phyloP scores from a whole-genome alignment of 805 yeast species.

The Candida lessepsii region DNA sequence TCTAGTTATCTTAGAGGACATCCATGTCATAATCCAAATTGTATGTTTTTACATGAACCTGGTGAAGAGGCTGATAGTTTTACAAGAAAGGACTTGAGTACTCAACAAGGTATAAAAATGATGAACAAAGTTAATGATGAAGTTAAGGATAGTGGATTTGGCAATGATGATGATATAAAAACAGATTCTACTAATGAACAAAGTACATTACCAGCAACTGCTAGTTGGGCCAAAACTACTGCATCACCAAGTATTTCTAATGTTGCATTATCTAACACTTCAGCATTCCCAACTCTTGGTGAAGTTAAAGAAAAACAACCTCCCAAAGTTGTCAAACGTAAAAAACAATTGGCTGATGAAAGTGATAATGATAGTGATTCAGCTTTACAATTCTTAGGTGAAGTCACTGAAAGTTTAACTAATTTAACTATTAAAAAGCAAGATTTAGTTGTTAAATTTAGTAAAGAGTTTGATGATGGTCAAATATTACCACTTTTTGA shows the following conservation, averaged over 20 bases:
- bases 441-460: conserved; percentile 39
- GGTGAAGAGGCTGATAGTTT: conserved; percentile 99
- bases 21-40: conserved; percentile 96
- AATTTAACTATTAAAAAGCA: conserved; percentile 35
- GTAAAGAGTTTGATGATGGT: conserved; percentile 18
- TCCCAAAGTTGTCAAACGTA: conserved; percentile 29
- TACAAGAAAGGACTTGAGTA: conserved; percentile 82
- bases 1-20: conserved; percentile 94
- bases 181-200: conserved; percentile 16
- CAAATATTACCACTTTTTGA: conserved; percentile 48
- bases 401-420: conserved; percentile 43
- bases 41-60: conserved; percentile 99
- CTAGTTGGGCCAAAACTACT: conserved; percentile 54
- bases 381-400: conserved; percentile 49
- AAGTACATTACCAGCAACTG: conserved; percentile 66
- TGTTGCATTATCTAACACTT: conserved; percentile 43
- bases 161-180: conserved; percentile 1
- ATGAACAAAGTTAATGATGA: conserved; percentile 19
- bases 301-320: conserved; percentile 39
- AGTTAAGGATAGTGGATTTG: conserved; percentile 9
- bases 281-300: conserved; percentile 62
- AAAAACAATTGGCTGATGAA: conserved; percentile 45
- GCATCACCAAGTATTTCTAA: conserved; percentile 34
- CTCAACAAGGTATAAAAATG: conserved; percentile 67
- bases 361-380: conserved; percentile 41